Evolutionary conservation across 768 basidiomycete genomes (phyloP), one percentile per base, ranked within the genome.

Genomic region (Xerocomus spinulosus): DNA sequence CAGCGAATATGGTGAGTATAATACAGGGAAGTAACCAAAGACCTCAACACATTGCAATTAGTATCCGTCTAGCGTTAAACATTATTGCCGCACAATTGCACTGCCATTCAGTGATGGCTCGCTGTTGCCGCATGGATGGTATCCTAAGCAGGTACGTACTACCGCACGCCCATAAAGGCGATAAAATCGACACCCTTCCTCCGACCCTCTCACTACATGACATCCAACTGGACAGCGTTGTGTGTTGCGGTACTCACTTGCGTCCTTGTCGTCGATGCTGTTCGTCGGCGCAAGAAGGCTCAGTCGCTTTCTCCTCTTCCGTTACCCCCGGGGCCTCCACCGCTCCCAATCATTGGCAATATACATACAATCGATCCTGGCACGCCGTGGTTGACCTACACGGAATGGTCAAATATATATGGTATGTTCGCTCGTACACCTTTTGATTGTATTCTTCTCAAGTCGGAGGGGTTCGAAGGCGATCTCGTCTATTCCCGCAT

Each of bases 281-380:
- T 23, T 20, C 28, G 24, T 36, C 36, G 45, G 21, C 43, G 35
- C 29, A 37, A 35, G 42, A 42, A 43, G 17, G 13, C 24, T 25
- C 42, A 4, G 9, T 21, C 41, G 12, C 24, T n/a, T 34, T 23
- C 23, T 14, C 32, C 35, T 36, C 20, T 23, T 14, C 41, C 41
- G 12, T 30, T 30, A 12, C 26, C 41, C 10, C 41, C 41, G 3
- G 41, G 41, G 4, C 41, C 42, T 7, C 42, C 38, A 9, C n/a
- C 38, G 24, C 38, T 39, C 24, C 38, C 58, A 25, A 48, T 59
- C 36, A 39, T 57, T 37, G 58, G 58, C 25, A 56, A 60, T 34
- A 29, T 53, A 13, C 35, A 40, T 18, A 34, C 38, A 10, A 12
- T 59, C 26, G 37, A 57, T 21, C 15, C 26, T 20, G 45, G 20